phyloP scores from a whole-genome alignment of 2,329 filamentous ascomycete genomes.

The Colletotrichum navitas region DNA sequence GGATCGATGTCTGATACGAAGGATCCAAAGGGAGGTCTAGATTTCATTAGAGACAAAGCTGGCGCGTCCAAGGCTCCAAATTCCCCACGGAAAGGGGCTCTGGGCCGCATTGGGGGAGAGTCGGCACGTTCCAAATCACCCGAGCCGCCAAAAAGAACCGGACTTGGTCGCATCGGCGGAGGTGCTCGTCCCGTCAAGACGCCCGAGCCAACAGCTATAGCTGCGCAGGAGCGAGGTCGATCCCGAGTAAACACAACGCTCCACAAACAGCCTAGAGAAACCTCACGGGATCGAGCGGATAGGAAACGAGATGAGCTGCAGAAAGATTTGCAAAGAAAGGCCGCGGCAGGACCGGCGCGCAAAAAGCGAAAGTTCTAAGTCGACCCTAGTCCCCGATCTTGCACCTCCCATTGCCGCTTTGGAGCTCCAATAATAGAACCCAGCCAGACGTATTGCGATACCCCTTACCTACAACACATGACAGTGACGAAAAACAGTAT shows the following conservation, averaged over 20 bases:
- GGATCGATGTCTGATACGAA: not conserved
- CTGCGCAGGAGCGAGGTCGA: conserved; percentile 19
- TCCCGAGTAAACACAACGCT: conserved; percentile 44
- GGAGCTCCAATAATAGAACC: not conserved
- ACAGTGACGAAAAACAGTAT: not conserved
- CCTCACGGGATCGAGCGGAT: conserved; percentile 61
- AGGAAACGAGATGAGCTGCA: conserved; percentile 65
- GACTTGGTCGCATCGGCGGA: conserved; percentile 53
- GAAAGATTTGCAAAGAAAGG: conserved; percentile 63
- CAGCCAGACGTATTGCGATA: not conserved
- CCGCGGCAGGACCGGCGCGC: conserved; percentile 62
- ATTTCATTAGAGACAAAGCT: conserved; percentile 7
- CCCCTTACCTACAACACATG: not conserved
- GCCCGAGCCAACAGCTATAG: conserved; percentile 19
- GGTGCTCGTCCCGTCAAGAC: conserved; percentile 9
- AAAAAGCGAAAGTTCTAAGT: conserved; percentile 68
- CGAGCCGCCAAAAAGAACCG: conserved; percentile 38
- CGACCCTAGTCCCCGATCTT: conserved; percentile 14
- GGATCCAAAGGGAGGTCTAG: not conserved
- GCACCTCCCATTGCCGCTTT: not conserved
- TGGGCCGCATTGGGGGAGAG: conserved; percentile 59
- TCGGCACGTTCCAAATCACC: conserved; percentile 38
- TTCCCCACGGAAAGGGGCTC: conserved; percentile 48
- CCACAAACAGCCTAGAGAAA: conserved; percentile 55
- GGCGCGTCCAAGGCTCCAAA: conserved; percentile 6